Evolutionary conservation across 768 basidiomycete species (phyloP), one percentile per base, ranked within the genome.

Genomic region (Exsudoporus frostii): DNA sequence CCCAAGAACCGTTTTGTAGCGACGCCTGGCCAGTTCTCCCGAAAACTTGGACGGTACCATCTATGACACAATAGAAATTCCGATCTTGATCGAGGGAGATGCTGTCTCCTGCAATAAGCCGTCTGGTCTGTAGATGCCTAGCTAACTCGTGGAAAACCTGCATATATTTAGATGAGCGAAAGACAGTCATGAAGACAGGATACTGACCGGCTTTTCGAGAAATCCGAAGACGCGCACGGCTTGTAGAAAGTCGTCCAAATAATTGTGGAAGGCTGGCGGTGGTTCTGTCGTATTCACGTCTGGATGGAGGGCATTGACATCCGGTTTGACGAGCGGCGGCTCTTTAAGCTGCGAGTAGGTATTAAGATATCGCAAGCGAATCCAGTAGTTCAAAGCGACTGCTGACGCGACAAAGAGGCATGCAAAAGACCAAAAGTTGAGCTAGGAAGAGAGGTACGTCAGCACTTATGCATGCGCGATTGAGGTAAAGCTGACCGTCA

Each of bases 171-270:
- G 34, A 32, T 34, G n/a, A 34, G 17, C 19, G 25, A 30, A 27
- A 33, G 45, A n/a, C 11, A 6, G 7, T 9, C 6, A 24, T 5
- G 17, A 17, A 29, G 17, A 27, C 11, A 29, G 27, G 4, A 43
- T 4, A 63, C 87, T 55, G 58, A 95, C 97, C 0, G 95, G 95
- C 73, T 97, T 98, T 74, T 99, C 97, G 10, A 86, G 74, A 67
- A 98, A 98, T 19, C 97, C 97, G 63, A 99, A 99, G 10, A 99
- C 91, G 43, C 95, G 83, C 51, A 99, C 91, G 11, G 97, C 97
- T 61, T 95, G 88, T 50, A 98, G 71, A 67, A 99, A 98, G 65
- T 99, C 97, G 67, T 98, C 96, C 25, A 98, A 79, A 62, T 98
- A 98, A 63, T 96, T 95, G 68, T 96, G 94, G 67, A 98, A 94